These are phyloP conservation scores for Hypoxylon sp. DNA, from an alignment of 2,329 filamentous ascomycete species.

Conservation along the genomic window DNA sequence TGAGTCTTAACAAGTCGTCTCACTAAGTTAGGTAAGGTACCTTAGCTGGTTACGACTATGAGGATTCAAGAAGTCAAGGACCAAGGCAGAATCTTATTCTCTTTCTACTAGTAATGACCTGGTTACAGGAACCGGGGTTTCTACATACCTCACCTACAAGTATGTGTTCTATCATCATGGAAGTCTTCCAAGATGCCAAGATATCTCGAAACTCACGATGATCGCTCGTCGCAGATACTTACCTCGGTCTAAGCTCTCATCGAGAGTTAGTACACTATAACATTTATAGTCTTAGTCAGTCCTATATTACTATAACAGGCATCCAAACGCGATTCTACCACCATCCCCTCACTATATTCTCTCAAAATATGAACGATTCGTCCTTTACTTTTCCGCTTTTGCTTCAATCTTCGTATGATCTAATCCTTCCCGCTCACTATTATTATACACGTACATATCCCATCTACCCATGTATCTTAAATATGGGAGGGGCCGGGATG, in stretches of 20 bases:
- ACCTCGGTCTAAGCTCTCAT: conserved; percentile 2
- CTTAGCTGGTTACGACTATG: conserved; percentile 4
- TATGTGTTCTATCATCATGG: background rate
- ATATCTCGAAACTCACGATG: conserved; percentile 7
- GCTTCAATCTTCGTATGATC: background rate
- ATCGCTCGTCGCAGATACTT: conserved; percentile 4
- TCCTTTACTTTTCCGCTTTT: conserved; percentile 4
- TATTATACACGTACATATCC: background rate
- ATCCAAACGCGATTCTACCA: conserved; percentile 1
- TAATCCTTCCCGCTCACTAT: conserved; percentile 5
- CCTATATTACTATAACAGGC: background rate
- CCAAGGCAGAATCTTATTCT: background rate
- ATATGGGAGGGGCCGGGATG: conserved; percentile 28
- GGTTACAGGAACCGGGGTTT: background rate
- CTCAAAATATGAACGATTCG: background rate
- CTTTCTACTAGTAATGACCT: background rate
- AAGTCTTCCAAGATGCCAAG: conserved; percentile 2
- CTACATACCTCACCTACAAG: background rate
- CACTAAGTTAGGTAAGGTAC: conserved; percentile 6
- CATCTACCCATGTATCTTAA: background rate
- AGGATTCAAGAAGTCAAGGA: background rate
- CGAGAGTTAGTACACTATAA: background rate
- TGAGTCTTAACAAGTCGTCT: background rate
- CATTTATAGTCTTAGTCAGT: conserved; percentile 9
- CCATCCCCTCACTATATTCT: background rate